phyloP scores from a whole-genome alignment of 2,329 filamentous ascomycete genomes.

The Epichloe gansuensis region DNA sequence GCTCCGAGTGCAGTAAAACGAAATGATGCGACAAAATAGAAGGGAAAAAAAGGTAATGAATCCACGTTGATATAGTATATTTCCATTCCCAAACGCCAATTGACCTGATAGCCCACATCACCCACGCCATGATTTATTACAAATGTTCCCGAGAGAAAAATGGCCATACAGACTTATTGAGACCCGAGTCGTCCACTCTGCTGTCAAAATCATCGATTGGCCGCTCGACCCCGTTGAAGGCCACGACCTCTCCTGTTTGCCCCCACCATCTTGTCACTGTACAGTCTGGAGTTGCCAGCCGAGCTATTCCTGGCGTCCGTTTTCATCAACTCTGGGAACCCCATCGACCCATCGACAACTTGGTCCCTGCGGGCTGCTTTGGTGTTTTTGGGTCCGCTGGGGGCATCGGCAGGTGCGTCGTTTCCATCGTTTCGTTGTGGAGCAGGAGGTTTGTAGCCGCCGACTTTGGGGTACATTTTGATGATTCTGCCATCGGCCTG shows the following conservation, averaged over 20 bases:
- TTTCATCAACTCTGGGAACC: slow-evolving; percentile 39
- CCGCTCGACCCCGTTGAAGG: slow-evolving; percentile 11
- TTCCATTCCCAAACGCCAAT: too few relatives aligned
- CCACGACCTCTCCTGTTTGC: slow-evolving; percentile 17
- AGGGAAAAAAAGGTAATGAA: too few relatives aligned
- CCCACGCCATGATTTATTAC: neutral
- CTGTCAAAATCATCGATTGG: neutral
- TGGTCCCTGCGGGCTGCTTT: slow-evolving; percentile 20
- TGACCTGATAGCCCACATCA: too few relatives aligned
- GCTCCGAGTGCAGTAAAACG: too few relatives aligned
- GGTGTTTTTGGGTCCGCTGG: slow-evolving; percentile 18
- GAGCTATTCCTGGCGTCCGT: slow-evolving; percentile 11
- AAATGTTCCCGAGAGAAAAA: neutral
- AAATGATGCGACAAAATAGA: too few relatives aligned
- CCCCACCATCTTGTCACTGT: slow-evolving; percentile 36
- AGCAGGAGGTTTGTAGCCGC: slow-evolving; percentile 22
- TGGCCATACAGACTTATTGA: neutral
- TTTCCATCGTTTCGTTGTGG: slow-evolving; percentile 12
- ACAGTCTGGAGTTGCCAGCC: slow-evolving; percentile 30
- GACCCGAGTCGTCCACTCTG: neutral
- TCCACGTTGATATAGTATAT: too few relatives aligned
- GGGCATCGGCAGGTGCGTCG: slow-evolving; percentile 19
- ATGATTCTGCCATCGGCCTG: slow-evolving; percentile 65
- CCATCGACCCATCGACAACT: slow-evolving; percentile 41
- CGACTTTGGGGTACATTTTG: slow-evolving; percentile 58